These are phyloP conservation scores for Achaetomiella virescens DNA, from an alignment of 495 filamentous ascomycete species.

Conservation along the genomic window DNA sequence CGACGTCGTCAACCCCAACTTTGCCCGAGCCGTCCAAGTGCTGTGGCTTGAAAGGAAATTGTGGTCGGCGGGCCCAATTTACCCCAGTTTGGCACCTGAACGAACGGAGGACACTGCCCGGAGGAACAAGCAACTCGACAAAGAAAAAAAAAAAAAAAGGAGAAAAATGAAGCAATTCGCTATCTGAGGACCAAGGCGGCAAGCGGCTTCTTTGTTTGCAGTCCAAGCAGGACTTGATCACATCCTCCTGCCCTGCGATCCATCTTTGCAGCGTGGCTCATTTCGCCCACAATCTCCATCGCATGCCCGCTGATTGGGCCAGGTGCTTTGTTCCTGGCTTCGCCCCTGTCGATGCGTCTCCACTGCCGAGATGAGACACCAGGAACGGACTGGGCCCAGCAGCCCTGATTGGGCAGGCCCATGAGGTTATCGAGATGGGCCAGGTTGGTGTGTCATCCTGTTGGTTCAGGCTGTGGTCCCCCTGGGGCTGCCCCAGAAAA, in stretches of 20 bases:
- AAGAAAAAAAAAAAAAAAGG: too few relatives aligned
- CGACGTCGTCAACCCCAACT: not conserved
- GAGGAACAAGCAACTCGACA: too few relatives aligned
- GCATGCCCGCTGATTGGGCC: conserved; percentile 10
- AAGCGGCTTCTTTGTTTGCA: too few relatives aligned
- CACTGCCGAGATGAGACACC: conserved; percentile 20
- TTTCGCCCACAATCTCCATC: conserved; percentile 6
- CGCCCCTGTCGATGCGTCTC: conserved; percentile 8
- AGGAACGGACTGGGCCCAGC: conserved; percentile 4
- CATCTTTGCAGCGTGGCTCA: too few relatives aligned
- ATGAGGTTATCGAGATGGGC: conserved; percentile 12
- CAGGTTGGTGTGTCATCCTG: not conserved
- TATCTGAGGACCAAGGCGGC: too few relatives aligned
- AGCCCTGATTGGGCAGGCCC: conserved; percentile 13
- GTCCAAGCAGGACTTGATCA: too few relatives aligned
- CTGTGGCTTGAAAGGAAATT: not conserved
- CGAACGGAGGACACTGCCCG: not conserved
- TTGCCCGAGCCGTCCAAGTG: not conserved
- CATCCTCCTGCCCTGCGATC: too few relatives aligned
- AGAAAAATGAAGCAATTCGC: not conserved
- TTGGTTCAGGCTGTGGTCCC: not conserved
- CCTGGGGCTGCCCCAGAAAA: conserved; percentile 6
- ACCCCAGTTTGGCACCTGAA: not conserved
- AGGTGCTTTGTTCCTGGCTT: not conserved
- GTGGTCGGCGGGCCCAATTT: not conserved